Evolutionary conservation across 2,329 filamentous ascomycete species (phyloP).

Genomic region (Diaporthe destruens): DNA sequence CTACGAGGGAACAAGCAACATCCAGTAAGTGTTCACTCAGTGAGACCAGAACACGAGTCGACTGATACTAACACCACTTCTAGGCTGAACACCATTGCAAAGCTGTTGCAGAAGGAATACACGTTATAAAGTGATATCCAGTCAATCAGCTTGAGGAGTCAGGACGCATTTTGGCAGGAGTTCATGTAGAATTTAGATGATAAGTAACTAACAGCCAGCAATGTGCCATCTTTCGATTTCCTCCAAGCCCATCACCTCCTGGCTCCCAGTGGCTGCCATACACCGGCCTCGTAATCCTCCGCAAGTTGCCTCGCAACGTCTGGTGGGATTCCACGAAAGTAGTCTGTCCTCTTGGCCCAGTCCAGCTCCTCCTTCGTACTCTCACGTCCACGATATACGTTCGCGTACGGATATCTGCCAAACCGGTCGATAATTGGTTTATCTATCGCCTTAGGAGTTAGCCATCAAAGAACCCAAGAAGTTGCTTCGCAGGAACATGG

Average conservation of each 20-base stretch:
- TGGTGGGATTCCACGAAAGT: constrained; percentile 41
- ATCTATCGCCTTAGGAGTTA: constrained; percentile 23
- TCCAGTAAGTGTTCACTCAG: constrained; percentile 64
- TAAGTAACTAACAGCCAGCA: constrained; percentile 13
- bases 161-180: background rate
- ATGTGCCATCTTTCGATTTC: background rate
- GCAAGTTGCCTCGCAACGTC: constrained; percentile 42
- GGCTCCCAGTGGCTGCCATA: constrained; percentile 46
- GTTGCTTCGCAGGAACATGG: no score
- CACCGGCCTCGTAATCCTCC: constrained; percentile 42
- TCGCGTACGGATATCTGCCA: constrained; percentile 48
- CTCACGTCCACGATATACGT: constrained; percentile 44
- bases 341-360: constrained; percentile 43
- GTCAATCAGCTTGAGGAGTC: background rate
- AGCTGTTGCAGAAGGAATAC: constrained; percentile 73
- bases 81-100: constrained; percentile 74
- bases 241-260: background rate
- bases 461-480: no score
- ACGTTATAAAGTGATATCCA: constrained; percentile 51
- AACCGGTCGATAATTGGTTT: constrained; percentile 48
- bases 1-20: constrained; percentile 91
- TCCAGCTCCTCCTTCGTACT: constrained; percentile 46
- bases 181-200: constrained; percentile 28
- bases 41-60: background rate
- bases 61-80: constrained; percentile 46